Evolutionary conservation across 805 yeast species (phyloP).

Genomic region (Saturnispora galanensis): DNA sequence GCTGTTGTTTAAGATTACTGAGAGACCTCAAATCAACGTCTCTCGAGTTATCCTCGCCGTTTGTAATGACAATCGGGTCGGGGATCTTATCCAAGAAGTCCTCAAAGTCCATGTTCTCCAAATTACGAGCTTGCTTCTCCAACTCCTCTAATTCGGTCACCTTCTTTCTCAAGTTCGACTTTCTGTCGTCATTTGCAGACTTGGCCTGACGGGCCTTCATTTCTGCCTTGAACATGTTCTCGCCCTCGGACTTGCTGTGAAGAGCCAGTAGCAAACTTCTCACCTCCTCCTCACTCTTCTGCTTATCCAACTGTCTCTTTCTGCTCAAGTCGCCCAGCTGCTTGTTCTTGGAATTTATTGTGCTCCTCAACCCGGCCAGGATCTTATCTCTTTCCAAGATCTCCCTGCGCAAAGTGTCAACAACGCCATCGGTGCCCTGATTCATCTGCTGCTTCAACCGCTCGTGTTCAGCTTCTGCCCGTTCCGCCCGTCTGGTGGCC

Average conservation of each 20-base stretch:
- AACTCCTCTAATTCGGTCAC: conserved; percentile 24
- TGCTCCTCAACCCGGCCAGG: conserved; percentile 47
- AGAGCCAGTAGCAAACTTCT: conserved; percentile 59
- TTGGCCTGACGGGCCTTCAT: conserved; percentile 15
- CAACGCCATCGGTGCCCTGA: conserved; percentile 69
- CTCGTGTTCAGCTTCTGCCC: conserved; percentile 36
- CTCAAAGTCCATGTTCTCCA: conserved; percentile 78
- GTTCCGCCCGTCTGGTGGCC: conserved; percentile 30
- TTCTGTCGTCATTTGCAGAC: conserved; percentile 4
- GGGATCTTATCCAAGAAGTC: conserved; percentile 27
- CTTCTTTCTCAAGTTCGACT: conserved; percentile 6
- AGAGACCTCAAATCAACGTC: conserved; percentile 48
- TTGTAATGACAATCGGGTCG: conserved; percentile 5
- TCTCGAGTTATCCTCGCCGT: conserved; percentile 16
- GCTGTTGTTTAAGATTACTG: conserved; percentile 42
- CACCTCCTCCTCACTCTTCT: conserved; percentile 68
- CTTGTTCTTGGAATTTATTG: conserved; percentile 47
- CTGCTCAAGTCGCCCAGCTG: conserved; percentile 58
- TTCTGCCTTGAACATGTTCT: conserved; percentile 20
- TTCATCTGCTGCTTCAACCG: conserved; percentile 21
- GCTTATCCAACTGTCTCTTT: conserved; percentile 53
- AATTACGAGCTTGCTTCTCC: conserved; percentile 73
- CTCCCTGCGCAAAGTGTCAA: conserved; percentile 50
- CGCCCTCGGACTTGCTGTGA: conserved; percentile 29
- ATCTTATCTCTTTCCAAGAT: conserved; percentile 54